Evolutionary conservation across 495 filamentous ascomycete genomes (phyloP).

Genomic region (Lophiostoma macrostomum): DNA sequence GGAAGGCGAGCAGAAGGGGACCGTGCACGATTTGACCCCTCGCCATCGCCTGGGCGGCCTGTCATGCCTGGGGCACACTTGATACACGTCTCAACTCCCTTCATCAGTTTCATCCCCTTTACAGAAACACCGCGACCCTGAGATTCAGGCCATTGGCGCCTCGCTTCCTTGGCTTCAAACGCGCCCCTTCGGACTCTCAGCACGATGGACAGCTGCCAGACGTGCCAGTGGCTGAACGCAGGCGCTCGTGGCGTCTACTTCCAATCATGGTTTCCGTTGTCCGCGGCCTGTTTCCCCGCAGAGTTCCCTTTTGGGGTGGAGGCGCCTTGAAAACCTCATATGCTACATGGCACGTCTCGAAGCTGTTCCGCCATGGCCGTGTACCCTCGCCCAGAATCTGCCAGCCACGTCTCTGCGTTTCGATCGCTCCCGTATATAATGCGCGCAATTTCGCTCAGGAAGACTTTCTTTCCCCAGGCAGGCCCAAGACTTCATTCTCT

Average conservation of each 20-base stretch:
- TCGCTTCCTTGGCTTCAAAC: slow-evolving; percentile 22
- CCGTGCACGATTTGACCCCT: too few relatives aligned
- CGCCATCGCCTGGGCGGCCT: too few relatives aligned
- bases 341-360: slow-evolving; percentile 26
- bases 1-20: too few relatives aligned
- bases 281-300: slow-evolving; percentile 10
- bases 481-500: slow-evolving; percentile 29
- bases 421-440: slow-evolving; percentile 17
- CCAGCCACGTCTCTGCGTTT: slow-evolving; percentile 5
- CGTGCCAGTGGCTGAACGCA: slow-evolving; percentile 26
- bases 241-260: slow-evolving; percentile 3
- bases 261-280: slow-evolving; percentile 18
- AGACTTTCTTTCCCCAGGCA: slow-evolving; percentile 25
- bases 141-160: neutral
- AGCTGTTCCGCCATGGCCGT: slow-evolving; percentile 30
- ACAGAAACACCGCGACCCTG: slow-evolving; percentile 22
- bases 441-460: slow-evolving; percentile 20
- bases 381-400: neutral
- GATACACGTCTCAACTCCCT: slow-evolving; percentile 13
- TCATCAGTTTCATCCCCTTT: slow-evolving; percentile 26
- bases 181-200: slow-evolving; percentile 23
- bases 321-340: neutral
- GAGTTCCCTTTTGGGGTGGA: neutral
- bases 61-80: slow-evolving; percentile 9
- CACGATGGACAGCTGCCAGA: slow-evolving; percentile 8